Conservation (phyloP, 176 grass and related monocot genomes). For the Aegilops longissima region DNA sequence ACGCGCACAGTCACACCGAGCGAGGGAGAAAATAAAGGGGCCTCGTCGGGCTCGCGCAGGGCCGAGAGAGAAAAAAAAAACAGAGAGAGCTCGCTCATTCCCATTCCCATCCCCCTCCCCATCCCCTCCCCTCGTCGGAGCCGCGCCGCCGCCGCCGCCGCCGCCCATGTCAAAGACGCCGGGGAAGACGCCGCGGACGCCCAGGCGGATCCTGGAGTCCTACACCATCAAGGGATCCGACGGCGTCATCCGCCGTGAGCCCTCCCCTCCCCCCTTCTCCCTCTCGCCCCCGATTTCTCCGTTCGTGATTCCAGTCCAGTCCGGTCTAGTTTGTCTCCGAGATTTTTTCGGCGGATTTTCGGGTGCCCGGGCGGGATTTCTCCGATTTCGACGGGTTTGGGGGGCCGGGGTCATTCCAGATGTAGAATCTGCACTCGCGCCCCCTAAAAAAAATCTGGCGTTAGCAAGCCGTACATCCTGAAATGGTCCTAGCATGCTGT, state of each 20-base stretch:
- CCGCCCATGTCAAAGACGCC: conserved; percentile 32
- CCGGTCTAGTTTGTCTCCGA: background rate
- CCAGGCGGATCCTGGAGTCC: conserved; percentile 66
- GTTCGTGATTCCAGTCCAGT: background rate
- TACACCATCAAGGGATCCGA: conserved; percentile 91
- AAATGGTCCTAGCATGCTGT: background rate
- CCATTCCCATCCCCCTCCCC: background rate
- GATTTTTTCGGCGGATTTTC: background rate
- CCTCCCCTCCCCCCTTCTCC: background rate
- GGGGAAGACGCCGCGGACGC: conserved; percentile 31
- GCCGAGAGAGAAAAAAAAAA: background rate
- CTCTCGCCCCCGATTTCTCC: background rate
- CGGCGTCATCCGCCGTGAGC: conserved; percentile 72
- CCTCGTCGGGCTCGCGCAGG: background rate
- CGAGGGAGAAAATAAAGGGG: background rate
- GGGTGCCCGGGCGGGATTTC: background rate
- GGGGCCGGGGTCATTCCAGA: background rate
- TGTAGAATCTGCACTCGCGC: background rate
- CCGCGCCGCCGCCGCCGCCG: background rate
- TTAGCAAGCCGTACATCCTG: background rate
- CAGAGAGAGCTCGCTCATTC: background rate
- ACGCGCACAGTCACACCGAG: background rate
- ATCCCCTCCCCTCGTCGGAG: background rate
- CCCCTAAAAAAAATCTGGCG: background rate
- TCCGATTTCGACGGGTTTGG: background rate